Base-by-base conservation (phyloP, 2,329 filamentous ascomycete genomes). In the Rhynchosporium agropyri region DNA sequence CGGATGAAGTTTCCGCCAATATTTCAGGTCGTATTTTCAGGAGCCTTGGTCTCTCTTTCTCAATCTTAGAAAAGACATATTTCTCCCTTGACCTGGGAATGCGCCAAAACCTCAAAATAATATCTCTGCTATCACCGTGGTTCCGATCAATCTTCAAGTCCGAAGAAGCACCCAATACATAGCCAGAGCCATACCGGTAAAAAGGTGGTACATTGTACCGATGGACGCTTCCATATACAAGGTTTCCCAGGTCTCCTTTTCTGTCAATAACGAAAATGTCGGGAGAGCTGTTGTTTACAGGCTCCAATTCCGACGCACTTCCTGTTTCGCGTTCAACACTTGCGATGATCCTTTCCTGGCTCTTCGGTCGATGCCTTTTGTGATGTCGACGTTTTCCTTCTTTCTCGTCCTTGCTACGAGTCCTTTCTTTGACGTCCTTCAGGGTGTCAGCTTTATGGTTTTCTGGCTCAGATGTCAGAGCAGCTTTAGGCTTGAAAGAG, bases 181-280 rank as follows among this genome's bases (percentile, higher is more conserved):
- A 82, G 2, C 92, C 92, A 61, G 80, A 79, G 13, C 92, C 90
- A 65, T 79, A 78, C 5, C 91, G 87, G 65, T 82, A 82, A 73
- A 96, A 97, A 2, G 77, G 71, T 0, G 92, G 92, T 10, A 96
- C 77, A 60, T 83, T 84, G 67, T 89, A 90, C 42, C 84, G 85
- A 73, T 97, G 87, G 45, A 90, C 81, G 33, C 84, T 83, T 1
- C 90, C 91, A 74, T 93, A 97, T 31, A 83, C 83, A 50, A 89
- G 75, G 67, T 95, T 92, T 54, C 92, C 82, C 4, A 82, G 79
- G 71, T 98, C 94, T 0, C 94, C 93, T 71, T 86, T 87, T 48
- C 80, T 85, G 75, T 98, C 94, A 58, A 90, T 71, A 50, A 85
- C 70, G 73, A 85, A 93, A 3, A 82, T 72, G 45, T 71, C 73